phyloP scores from a whole-genome alignment of 78 protist genomes.

The Chrysochromulina tobinii region DNA sequence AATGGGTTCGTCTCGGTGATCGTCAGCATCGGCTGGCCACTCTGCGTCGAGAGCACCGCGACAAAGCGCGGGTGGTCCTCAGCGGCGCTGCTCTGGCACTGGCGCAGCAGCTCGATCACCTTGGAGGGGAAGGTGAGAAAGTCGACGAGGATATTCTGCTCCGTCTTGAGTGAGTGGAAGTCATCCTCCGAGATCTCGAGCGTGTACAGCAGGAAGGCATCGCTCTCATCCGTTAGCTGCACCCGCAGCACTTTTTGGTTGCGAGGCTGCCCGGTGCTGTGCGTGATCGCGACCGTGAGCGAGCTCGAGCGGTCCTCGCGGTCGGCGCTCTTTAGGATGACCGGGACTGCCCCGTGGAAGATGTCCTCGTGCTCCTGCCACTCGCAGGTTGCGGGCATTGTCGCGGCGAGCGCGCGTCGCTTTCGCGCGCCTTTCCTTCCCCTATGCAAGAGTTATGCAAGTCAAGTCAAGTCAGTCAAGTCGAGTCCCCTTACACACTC shows the following conservation, averaged over 20 bases:
- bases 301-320: neutral
- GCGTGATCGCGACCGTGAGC: neutral
- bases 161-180: slow-evolving; percentile 25
- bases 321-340: neutral
- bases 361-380: neutral
- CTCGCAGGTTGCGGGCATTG: no score
- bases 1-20: slow-evolving; percentile 11
- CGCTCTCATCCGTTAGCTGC: neutral
- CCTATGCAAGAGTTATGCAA: no score
- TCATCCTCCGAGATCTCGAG: slow-evolving; percentile 18
- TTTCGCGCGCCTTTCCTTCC: no score
- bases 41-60: neutral
- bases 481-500: no score
- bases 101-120: slow-evolving; percentile 12
- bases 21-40: neutral
- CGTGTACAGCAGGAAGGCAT: neutral
- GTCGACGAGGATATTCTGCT: slow-evolving; percentile 14
- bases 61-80: neutral
- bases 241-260: neutral
- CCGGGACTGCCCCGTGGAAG: neutral
- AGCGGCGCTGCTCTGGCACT: neutral
- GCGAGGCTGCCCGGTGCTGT: neutral
- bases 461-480: no score
- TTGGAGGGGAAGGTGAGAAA: neutral
- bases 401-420: no score